Conservation (phyloP, 2,329 filamentous ascomycete species). For the Tolypocladium cylindrosporum region DNA sequence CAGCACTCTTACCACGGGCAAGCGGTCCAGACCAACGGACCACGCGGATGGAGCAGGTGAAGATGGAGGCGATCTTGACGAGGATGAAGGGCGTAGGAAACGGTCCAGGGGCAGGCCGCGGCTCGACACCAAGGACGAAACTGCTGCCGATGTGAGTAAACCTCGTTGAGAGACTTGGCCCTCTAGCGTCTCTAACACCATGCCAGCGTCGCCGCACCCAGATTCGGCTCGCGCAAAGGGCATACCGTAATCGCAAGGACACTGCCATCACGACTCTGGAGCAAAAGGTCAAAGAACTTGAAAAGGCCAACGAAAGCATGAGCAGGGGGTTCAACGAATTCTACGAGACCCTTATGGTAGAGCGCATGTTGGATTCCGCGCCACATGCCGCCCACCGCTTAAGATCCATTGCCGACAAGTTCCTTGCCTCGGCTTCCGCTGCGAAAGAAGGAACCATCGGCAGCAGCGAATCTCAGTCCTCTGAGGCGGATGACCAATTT, state of each 20-base stretch:
- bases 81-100: conserved; percentile 39
- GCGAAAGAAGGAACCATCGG: conserved; percentile 33
- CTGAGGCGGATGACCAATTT: conserved; percentile 1
- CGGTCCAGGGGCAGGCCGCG: conserved; percentile 64
- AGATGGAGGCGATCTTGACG: conserved; percentile 16
- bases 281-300: conserved; percentile 58
- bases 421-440: conserved; percentile 35
- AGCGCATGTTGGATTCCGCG: conserved; percentile 46
- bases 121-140: conserved; percentile 68
- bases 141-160: conserved; percentile 64
- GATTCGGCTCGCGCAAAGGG: conserved; percentile 76
- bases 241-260: conserved; percentile 79
- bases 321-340: conserved; percentile 59
- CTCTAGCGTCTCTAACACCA: not conserved
- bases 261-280: conserved; percentile 66
- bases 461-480: conserved; percentile 10
- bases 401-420: conserved; percentile 44
- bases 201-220: conserved; percentile 69
- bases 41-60: not conserved
- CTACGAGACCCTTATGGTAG: conserved; percentile 48
- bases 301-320: conserved; percentile 63
- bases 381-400: conserved; percentile 50
- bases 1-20: conserved; percentile 5
- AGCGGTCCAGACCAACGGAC: conserved; percentile 12
- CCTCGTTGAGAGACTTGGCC: not conserved